Evolutionary conservation across 2,329 filamentous ascomycete genomes (phyloP).

Genomic region (Ceratocystis variospora): DNA sequence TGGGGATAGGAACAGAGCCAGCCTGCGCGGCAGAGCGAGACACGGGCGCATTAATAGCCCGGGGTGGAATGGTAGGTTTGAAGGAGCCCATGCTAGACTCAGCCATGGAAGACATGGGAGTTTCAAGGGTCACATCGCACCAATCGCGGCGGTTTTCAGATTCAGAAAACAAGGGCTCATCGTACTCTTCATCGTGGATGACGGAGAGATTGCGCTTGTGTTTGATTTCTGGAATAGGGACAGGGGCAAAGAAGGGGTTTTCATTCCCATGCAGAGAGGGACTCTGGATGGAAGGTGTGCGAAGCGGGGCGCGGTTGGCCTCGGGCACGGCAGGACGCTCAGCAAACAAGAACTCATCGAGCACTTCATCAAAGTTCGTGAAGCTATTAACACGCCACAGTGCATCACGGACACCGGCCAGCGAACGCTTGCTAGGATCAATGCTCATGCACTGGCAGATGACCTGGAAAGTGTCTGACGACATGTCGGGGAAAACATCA

Average conservation of each 20-base stretch:
- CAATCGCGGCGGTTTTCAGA: conserved; percentile 62
- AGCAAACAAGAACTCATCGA: conserved; percentile 73
- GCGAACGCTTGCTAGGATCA: conserved; percentile 76
- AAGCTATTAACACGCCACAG: conserved; percentile 74
- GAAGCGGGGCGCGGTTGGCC: conserved; percentile 85
- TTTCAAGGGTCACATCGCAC: conserved; percentile 64
- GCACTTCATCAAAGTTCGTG: conserved; percentile 78
- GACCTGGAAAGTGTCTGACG: conserved; percentile 92
- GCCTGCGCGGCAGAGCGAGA: conserved; percentile 26
- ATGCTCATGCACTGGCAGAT: conserved; percentile 80
- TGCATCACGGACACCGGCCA: conserved; percentile 62
- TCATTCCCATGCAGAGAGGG: conserved; percentile 36
- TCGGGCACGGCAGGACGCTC: conserved; percentile 65
- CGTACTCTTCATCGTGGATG: conserved; percentile 60
- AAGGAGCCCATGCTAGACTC: conserved; percentile 37
- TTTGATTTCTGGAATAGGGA: conserved; percentile 2
- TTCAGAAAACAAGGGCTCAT: conserved; percentile 74
- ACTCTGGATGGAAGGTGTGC: conserved; percentile 87
- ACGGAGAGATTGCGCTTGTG: conserved; percentile 50
- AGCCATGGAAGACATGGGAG: conserved; percentile 68
- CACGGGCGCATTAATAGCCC: conserved; percentile 22
- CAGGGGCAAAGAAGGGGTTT: conserved; percentile 17
- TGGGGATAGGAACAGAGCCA: conserved; percentile 63
- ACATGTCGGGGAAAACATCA: conserved; percentile 97
- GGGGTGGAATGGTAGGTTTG: conserved; percentile 37